Evolutionary conservation across 129 eudicot genomes (phyloP).

Genomic region (Flaveria robusta): DNA sequence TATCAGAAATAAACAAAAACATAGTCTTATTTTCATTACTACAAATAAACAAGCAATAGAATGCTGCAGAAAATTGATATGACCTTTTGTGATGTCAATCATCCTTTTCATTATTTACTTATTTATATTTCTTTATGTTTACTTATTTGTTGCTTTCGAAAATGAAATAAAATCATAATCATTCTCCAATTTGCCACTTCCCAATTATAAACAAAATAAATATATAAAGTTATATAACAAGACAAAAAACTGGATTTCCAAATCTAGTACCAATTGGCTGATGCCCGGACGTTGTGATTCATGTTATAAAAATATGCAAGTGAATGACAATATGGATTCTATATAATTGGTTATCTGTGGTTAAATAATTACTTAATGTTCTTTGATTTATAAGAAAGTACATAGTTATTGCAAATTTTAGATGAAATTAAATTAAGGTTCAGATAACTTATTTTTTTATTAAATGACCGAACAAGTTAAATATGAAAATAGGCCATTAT

Average conservation of each 20-base stretch:
- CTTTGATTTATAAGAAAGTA: background rate
- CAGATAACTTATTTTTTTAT: background rate
- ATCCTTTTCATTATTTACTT: slow-evolving; percentile 16
- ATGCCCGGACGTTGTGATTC: slow-evolving; percentile 1
- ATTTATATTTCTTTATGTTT: background rate
- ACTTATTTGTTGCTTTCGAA: slow-evolving; percentile 22
- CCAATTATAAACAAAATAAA: background rate
- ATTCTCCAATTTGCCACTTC: slow-evolving; percentile 21
- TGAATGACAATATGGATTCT: background rate
- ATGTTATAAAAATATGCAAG: background rate
- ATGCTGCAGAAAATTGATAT: slow-evolving; percentile 26
- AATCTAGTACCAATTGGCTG: slow-evolving; percentile 28
- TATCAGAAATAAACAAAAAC: slow-evolving; percentile 18
- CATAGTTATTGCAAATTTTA: background rate
- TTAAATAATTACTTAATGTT: background rate
- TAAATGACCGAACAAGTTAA: background rate
- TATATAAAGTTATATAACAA: slow-evolving; percentile 15
- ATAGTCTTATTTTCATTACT: slow-evolving; percentile 22
- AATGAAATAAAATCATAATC: slow-evolving; percentile 5
- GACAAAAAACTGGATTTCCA: slow-evolving; percentile 32
- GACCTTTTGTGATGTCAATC: slow-evolving; percentile 40
- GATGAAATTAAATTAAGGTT: background rate
- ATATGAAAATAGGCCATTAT: background rate
- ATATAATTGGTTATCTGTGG: background rate
- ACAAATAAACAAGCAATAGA: slow-evolving; percentile 38